Conservation (phyloP, 2,329 filamentous ascomycete species). For the Fusarium zealandicum region DNA sequence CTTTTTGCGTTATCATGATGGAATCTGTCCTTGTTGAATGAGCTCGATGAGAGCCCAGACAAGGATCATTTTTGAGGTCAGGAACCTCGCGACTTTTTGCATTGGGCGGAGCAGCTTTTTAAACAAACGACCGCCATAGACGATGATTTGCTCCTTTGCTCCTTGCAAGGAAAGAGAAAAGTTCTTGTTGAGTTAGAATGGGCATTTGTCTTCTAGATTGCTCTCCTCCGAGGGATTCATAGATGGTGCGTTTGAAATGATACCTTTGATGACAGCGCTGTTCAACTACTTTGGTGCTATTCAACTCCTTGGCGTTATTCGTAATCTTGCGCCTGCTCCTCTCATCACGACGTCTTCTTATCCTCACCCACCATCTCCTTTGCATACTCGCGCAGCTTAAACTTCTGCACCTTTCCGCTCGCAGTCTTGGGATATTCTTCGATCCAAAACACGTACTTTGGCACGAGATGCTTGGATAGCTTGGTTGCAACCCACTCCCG, state of each 20-base stretch:
- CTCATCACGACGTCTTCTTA: constrained; percentile 7
- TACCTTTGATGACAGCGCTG: constrained; percentile 30
- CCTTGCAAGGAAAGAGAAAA: constrained; percentile 36
- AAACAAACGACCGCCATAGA: constrained; percentile 34
- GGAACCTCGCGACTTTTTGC: constrained; percentile 24
- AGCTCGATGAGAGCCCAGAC: constrained; percentile 17
- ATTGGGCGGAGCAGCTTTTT: constrained; percentile 4
- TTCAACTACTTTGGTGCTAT: background rate
- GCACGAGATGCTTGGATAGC: constrained; percentile 79
- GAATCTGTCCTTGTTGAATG: background rate
- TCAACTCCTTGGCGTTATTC: no score
- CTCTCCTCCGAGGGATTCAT: background rate
- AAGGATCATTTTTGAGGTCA: constrained; percentile 13
- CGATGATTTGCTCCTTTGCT: constrained; percentile 22
- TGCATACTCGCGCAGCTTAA: constrained; percentile 76
- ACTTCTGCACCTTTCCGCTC: constrained; percentile 97
- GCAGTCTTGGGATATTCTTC: constrained; percentile 91
- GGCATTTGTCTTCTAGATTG: constrained; percentile 18
- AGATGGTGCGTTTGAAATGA: constrained; percentile 26
- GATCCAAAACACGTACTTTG: constrained; percentile 89
- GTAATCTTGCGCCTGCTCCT: background rate
- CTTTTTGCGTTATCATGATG: constrained; percentile 1
- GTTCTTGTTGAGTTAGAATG: constrained; percentile 31
- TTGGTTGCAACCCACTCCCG: constrained; percentile 74
- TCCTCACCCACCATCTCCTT: constrained; percentile 44